Base-by-base conservation (phyloP, 1,139 yeast genomes). In the Zygotorulaspora mrakii region DNA sequence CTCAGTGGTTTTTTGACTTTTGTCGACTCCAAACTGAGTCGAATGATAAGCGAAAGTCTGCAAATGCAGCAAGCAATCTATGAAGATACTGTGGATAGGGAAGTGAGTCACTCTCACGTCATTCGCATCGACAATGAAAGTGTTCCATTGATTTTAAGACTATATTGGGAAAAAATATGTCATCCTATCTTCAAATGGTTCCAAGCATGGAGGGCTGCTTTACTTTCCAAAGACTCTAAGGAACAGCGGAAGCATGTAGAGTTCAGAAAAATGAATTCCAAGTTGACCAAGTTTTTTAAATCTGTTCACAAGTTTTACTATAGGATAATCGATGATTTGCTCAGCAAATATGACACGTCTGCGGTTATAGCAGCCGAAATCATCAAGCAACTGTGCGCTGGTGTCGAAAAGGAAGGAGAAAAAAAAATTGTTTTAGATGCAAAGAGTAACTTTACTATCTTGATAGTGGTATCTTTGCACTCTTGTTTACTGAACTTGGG, bases 181-280 rank as follows among this genome's bases (percentile, higher is more conserved):
- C 78, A 79, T 50, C 86, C 86, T 1, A 70, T 77, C 1, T 69
- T 80, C 45, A 79, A 78, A 48, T 72, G 71, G 54, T 79, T 52
- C 48, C 61, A 52, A 50, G 49, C 38, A 36, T 58, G 56, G 64
- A 50, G 49, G 36, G 52, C 33, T 31, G 45, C 42, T 41, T 49
- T 49, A 30, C 40, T 40, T 39, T 50, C 47, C 39, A 53, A 49
- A 43, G 42, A 27, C 5, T 39, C 47, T 37, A 46, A 47, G 46
- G 48, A 49, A 35, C 42, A 67, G 53, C 43, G 68, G 69, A 47
- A 41, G 24, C 52, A 49, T 2, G 81, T 79, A 7, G 86, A 79
- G 52, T 61, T 76, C 42, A 61, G 86, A 41, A 80, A 77, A 49
- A 52, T 78, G 34, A 73, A 77, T 52, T 77, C 72, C 16, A 67